Percentiles rank a stretch among this genome's conserved stretches.
phyloP scores from a whole-genome alignment of 768 basidiomycete species.

The Leccinum subtestaceum region DNA sequence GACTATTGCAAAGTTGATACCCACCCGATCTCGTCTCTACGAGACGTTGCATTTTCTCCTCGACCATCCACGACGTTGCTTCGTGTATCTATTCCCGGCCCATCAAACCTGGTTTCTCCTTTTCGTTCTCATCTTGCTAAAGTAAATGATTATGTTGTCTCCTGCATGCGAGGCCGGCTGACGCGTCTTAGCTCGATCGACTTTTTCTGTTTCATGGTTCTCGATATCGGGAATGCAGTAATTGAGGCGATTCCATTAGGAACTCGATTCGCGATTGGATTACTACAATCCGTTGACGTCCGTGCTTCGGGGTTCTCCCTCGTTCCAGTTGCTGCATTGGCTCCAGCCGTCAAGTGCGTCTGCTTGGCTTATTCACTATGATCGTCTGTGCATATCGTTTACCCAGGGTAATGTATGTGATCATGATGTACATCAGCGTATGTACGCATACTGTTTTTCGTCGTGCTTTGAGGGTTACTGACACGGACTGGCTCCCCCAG shows the following conservation, averaged over 20 bases:
- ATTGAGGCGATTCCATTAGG: slow-evolving; percentile 70
- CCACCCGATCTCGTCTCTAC: slow-evolving; percentile 53
- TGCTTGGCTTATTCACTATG: background rate
- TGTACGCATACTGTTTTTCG: slow-evolving; percentile 47
- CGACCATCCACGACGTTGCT: slow-evolving; percentile 92
- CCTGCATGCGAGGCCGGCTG: background rate
- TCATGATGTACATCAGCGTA: slow-evolving; percentile 93
- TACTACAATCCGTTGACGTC: slow-evolving; percentile 79
- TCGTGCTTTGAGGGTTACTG: background rate
- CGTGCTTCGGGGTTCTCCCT: slow-evolving; percentile 85
- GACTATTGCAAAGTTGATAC: slow-evolving; percentile 61
- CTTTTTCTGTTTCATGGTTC: slow-evolving; percentile 86
- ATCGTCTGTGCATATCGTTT: background rate
- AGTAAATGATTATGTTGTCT: slow-evolving; percentile 39
- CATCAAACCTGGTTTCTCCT: slow-evolving; percentile 94
- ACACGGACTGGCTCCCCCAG: slow-evolving; percentile 32
- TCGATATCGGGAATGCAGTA: slow-evolving; percentile 78
- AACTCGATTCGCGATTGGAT: slow-evolving; percentile 65
- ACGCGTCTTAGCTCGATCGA: slow-evolving; percentile 58
- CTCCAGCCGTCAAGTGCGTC: slow-evolving; percentile 85
- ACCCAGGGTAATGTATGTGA: slow-evolving; percentile 72
- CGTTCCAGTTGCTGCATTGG: slow-evolving; percentile 69
- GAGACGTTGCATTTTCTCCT: slow-evolving; percentile 90
- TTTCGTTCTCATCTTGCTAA: slow-evolving; percentile 62
- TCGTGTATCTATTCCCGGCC: slow-evolving; percentile 85